Base-by-base conservation (phyloP, 2,329 filamentous ascomycete genomes). In the Penicillium sp. region DNA sequence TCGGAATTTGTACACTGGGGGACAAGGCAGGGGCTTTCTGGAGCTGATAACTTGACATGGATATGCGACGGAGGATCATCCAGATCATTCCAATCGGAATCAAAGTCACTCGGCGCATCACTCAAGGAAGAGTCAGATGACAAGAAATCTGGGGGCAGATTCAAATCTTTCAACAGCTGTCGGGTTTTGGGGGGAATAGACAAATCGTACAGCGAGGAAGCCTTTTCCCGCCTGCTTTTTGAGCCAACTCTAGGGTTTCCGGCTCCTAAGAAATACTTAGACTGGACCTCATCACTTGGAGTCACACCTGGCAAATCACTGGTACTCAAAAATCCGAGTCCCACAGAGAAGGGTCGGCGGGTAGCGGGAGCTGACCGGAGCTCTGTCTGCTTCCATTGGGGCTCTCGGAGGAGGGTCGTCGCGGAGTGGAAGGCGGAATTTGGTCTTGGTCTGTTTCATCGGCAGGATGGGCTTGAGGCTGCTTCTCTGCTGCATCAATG, bases 271-370 rank as follows among this genome's bases (percentile, higher is more conserved):
- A 72, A 73, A 60, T 71, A 73, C 55, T 68, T 70, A 6, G 71
- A 74, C 63, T 61, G 65, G 55, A 68, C 72, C 72, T 75, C 72
- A 73, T 72, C 71, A 65, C 68, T 57, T 62, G 67, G 60, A 59
- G 65, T 72, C 66, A 70, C 50, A 58, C 62, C 62, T 62, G 63
- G 67, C 64, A 67, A 73, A 73, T 75, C 73, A 72, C 68, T 57
- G 73, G 73, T 56, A 25, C 46, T 60, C 63, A 66, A 73, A 75
- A 75, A 75, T 65, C 70, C 69, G 55, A 15, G 21, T 64, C 52
- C 64, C 62, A 67, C 21, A 55, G 25, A 2, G 12, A 27, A 25
- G 60, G 54, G 37, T 65, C 38, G 31, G 56, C 52, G n/a, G 60
- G 58, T 23, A 62, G 48, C 10, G 39, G 27, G 10, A 18, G 40